Conservation (phyloP, 352 stramenopile species). For the Phytopythium oedochilum region DNA sequence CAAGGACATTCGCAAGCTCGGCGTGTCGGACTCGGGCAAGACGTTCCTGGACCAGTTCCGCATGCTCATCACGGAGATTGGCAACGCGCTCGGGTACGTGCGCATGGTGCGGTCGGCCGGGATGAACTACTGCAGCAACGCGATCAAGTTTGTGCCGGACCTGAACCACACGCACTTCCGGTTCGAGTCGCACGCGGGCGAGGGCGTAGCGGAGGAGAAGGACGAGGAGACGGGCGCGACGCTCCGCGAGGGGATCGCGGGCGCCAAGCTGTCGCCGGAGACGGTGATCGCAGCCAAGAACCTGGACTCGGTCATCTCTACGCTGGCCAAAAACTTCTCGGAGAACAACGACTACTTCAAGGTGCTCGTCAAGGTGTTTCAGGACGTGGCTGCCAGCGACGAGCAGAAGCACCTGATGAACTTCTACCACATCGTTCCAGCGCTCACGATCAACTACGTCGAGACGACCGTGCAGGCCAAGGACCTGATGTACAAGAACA, state of each 20-base stretch:
- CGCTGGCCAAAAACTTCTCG: constrained; percentile 86
- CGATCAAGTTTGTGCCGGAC: constrained; percentile 91
- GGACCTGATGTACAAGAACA: constrained; percentile 96
- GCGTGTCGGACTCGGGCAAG: constrained; percentile 80
- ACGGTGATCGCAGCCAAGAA: constrained; percentile 84
- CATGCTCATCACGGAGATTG: constrained; percentile 90
- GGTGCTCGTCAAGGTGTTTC: constrained; percentile 85
- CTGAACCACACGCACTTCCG: constrained; percentile 86
- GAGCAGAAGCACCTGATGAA: constrained; percentile 90
- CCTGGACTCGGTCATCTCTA: constrained; percentile 84
- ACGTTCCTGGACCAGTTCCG: constrained; percentile 91
- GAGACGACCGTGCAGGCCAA: constrained; percentile 89
- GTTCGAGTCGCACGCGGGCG: constrained; percentile 66
- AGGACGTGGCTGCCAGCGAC: constrained; percentile 82
- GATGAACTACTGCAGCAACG: constrained; percentile 92
- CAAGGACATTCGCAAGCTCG: constrained; percentile 87
- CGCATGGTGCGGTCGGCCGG: constrained; percentile 91
- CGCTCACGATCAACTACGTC: constrained; percentile 88
- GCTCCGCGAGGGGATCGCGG: constrained; percentile 35
- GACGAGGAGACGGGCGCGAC: constrained; percentile 53
- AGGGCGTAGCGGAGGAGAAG: constrained; percentile 50
- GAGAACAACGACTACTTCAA: constrained; percentile 94
- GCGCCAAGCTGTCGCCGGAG: constrained; percentile 69
- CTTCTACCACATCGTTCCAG: constrained; percentile 89
- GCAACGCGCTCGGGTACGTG: constrained; percentile 92